These are phyloP conservation scores for Simmondsia chinensis DNA, from an alignment of 148 eudicot species.

Conservation along the genomic window DNA sequence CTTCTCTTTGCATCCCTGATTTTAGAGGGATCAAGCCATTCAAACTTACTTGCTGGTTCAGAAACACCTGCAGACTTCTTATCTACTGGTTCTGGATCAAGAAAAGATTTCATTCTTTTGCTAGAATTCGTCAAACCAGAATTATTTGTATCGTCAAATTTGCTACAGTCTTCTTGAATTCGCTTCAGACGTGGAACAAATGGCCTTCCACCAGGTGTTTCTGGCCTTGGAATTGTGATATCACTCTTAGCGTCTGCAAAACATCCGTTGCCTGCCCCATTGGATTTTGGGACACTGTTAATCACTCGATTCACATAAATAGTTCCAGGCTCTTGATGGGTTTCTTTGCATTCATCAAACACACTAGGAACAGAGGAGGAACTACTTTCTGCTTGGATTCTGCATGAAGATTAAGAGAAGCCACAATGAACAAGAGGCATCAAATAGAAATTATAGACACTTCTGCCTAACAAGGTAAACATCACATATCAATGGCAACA, in stretches of 20 bases:
- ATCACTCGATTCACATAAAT: conserved; percentile 12
- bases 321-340: conserved; percentile 8
- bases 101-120: conserved; percentile 51
- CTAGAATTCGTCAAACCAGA: conserved; percentile 20
- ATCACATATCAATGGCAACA: too few species aligned
- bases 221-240: conserved; percentile 41
- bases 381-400: conserved; percentile 25
- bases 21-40: conserved; percentile 79
- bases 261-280: conserved; percentile 7
- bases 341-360: conserved; percentile 27
- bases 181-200: conserved; percentile 76
- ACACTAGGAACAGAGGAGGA: conserved; percentile 14
- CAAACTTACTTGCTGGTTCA: conserved; percentile 63
- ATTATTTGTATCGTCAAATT: conserved; percentile 19
- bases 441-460: too few species aligned
- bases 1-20: conserved; percentile 85
- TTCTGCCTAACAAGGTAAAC: too few species aligned
- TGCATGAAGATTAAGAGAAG: too few species aligned
- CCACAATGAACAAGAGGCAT: too few species aligned
- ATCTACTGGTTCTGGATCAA: conserved; percentile 20
- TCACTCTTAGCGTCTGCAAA: conserved; percentile 21
- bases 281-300: conserved; percentile 8
- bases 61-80: conserved; percentile 20
- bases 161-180: conserved; percentile 52
- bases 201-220: conserved; percentile 62